Evolutionary conservation across 345 rosid genomes (phyloP).

Genomic region (Citropsis articulata): DNA sequence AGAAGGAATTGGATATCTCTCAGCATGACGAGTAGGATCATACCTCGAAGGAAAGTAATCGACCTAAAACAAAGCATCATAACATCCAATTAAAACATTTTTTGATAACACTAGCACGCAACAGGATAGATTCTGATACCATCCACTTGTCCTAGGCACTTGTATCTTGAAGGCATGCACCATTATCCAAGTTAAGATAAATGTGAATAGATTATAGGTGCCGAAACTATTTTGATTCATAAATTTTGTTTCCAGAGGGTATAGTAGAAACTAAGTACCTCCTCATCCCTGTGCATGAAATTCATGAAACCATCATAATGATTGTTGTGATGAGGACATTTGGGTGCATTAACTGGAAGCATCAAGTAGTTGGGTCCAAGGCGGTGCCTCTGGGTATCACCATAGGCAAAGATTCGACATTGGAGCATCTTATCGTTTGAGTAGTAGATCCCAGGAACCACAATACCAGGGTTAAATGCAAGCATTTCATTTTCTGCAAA

Average conservation of each 20-base stretch:
- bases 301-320: slow-evolving; percentile 95
- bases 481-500: slow-evolving; percentile 89
- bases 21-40: slow-evolving; percentile 72
- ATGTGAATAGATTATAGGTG: neutral
- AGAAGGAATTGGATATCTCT: slow-evolving; percentile 57
- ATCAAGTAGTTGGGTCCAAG: slow-evolving; percentile 96
- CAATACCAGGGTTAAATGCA: slow-evolving; percentile 87
- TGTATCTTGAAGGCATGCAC: neutral
- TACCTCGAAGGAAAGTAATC: slow-evolving; percentile 93
- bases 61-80: slow-evolving; percentile 44
- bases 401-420: slow-evolving; percentile 74
- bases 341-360: slow-evolving; percentile 92
- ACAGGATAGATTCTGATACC: neutral
- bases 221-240: neutral
- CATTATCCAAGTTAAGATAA: neutral
- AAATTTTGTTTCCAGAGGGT: neutral
- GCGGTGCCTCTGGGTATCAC: slow-evolving; percentile 97
- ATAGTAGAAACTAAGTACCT: slow-evolving; percentile 37
- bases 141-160: neutral
- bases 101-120: neutral
- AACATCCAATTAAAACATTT: slow-evolving; percentile 6
- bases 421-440: slow-evolving; percentile 93
- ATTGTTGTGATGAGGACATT: slow-evolving; percentile 88
- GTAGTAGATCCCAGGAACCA: slow-evolving; percentile 87
- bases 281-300: slow-evolving; percentile 90